These are phyloP conservation scores for Cyclospora cayetanensis DNA, from an alignment of 169 alveolate genomes.

Conservation along the genomic window DNA sequence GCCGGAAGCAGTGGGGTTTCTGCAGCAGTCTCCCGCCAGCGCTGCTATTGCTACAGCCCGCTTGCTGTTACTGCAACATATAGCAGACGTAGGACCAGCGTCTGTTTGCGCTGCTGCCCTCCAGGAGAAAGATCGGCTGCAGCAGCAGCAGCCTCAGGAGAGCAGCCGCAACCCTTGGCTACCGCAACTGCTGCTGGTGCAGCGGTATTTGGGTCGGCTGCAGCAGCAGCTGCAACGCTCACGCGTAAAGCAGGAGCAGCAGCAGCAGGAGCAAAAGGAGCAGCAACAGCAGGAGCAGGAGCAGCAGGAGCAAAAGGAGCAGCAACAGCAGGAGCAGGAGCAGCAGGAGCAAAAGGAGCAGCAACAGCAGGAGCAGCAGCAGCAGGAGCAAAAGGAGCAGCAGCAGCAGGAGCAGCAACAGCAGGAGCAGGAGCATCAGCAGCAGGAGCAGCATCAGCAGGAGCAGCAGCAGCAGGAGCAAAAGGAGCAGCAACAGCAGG, in stretches of 20 bases:
- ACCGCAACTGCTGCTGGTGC: conserved; percentile 31
- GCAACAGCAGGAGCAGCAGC: background rate
- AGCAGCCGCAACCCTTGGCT: conserved; percentile 11
- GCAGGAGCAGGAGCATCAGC: background rate
- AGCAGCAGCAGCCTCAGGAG: background rate
- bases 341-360: background rate
- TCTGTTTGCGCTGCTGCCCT: background rate
- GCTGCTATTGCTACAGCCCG: conserved; percentile 1
- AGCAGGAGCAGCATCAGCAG: background rate
- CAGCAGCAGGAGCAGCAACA: conserved; percentile 22
- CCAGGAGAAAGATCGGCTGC: background rate
- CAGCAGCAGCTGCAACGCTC: conserved; percentile 17
- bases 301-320: background rate
- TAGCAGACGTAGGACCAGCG: background rate
- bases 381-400: background rate
- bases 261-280: too few relatives aligned
- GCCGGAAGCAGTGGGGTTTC: background rate
- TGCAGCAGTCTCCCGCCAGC: background rate
- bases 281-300: too few relatives aligned
- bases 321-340: background rate
- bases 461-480: background rate
- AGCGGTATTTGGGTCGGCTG: background rate
- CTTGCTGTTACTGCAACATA: background rate
- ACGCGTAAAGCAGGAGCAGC: background rate
- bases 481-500: background rate